These are phyloP conservation scores for Candida koratica DNA, from an alignment of 805 yeast species.

Conservation along the genomic window DNA sequence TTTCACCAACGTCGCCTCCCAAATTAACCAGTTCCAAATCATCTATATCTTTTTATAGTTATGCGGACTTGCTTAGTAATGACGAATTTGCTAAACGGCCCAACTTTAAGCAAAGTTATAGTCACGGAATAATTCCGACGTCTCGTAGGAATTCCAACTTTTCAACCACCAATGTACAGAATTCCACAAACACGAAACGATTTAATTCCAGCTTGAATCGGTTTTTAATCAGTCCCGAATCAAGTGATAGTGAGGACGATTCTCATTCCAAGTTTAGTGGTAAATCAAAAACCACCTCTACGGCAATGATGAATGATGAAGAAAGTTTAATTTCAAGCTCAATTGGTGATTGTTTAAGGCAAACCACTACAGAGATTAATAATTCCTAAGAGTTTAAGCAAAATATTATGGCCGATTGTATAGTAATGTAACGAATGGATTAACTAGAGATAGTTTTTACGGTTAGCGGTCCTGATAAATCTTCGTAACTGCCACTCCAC, in stretches of 20 bases:
- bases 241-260: constrained; percentile 23
- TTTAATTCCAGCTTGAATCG: constrained; percentile 14
- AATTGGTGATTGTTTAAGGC: constrained; percentile 39
- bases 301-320: constrained; percentile 22
- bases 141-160: constrained; percentile 13
- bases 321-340: constrained; percentile 37
- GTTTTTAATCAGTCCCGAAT: constrained; percentile 27
- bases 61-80: constrained; percentile 72
- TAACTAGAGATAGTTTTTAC: constrained; percentile 71
- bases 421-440: constrained; percentile 6
- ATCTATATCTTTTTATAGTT: constrained; percentile 58
- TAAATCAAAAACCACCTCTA: constrained; percentile 12
- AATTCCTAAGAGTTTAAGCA: constrained; percentile 3
- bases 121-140: constrained; percentile 33
- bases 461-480: constrained; percentile 90
- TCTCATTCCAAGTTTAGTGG: constrained; percentile 3
- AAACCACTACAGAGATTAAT: constrained; percentile 35
- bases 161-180: constrained; percentile 6
- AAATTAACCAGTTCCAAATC: constrained; percentile 34
- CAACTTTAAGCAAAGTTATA: constrained; percentile 38
- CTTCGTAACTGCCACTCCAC: constrained; percentile 95
- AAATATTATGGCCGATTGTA: constrained; percentile 8
- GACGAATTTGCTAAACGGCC: constrained; percentile 69
- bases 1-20: constrained; percentile 38
- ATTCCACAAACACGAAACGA: constrained; percentile 8